Evolutionary conservation across 1,139 yeast species (phyloP).

Genomic region (Candida glucosophila): DNA sequence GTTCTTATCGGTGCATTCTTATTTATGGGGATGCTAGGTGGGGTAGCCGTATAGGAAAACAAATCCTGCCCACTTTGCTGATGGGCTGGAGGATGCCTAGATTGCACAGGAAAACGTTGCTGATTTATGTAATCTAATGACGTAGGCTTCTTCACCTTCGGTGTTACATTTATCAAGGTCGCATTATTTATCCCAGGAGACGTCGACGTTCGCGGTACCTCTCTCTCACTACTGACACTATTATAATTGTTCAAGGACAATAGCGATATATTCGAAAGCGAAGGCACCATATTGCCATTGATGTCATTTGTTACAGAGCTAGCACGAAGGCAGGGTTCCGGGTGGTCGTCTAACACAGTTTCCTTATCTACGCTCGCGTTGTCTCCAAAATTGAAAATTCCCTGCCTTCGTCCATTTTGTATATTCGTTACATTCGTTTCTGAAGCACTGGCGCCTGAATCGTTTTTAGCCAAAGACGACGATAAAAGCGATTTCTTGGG

Average conservation of each 20-base stretch:
- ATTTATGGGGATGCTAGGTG: slow-evolving; percentile 23
- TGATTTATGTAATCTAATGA: slow-evolving; percentile 25
- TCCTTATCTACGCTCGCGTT: slow-evolving; percentile 1
- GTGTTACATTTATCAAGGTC: too few relatives aligned
- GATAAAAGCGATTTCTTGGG: slow-evolving; percentile 19
- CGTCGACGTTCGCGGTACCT: neutral
- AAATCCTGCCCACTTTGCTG: too few relatives aligned
- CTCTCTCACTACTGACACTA: slow-evolving; percentile 1
- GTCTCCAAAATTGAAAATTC: slow-evolving; percentile 3
- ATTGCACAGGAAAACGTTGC: slow-evolving; percentile 16
- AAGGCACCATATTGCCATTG: slow-evolving; percentile 43
- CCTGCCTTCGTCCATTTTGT: neutral
- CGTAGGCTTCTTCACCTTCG: slow-evolving; percentile 20
- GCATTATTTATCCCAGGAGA: slow-evolving; percentile 6
- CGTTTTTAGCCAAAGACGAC: slow-evolving; percentile 17
- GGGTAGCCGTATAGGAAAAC: slow-evolving; percentile 9
- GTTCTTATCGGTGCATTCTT: slow-evolving; percentile 8
- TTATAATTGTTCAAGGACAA: slow-evolving; percentile 30
- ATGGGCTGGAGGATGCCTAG: slow-evolving; percentile 2
- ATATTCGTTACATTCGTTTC: neutral
- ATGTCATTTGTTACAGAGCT: slow-evolving; percentile 45
- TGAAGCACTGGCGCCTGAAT: slow-evolving; percentile 1
- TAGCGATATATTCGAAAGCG: slow-evolving; percentile 46
- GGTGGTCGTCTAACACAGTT: slow-evolving; percentile 25
- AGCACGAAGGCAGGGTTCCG: slow-evolving; percentile 47